These are phyloP conservation scores for Urochloa ruziziensis DNA, from an alignment of 176 grass and related monocot species.

Conservation along the genomic window DNA sequence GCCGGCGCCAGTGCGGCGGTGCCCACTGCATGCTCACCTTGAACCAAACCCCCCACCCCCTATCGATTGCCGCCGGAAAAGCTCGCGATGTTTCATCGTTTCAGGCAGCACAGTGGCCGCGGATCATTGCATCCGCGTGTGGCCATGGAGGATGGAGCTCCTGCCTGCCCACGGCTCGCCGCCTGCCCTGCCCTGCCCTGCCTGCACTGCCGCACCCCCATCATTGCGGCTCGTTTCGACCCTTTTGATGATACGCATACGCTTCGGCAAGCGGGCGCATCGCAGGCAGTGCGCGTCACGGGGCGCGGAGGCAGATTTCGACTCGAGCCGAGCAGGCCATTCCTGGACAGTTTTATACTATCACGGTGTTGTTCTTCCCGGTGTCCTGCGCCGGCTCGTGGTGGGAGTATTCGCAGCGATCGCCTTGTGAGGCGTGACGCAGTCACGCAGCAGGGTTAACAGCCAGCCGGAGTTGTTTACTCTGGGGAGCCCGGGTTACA, in stretches of 20 bases:
- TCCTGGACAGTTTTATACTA: too few species aligned
- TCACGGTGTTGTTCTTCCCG: not conserved
- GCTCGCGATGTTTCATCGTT: not conserved
- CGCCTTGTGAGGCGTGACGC: not conserved
- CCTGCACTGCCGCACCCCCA: constrained; percentile 1
- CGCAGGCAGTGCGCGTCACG: not conserved
- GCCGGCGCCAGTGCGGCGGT: not conserved
- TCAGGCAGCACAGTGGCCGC: not conserved
- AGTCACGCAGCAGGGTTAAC: not conserved
- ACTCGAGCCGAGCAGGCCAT: not conserved
- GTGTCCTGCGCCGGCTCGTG: not conserved
- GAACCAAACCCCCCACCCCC: not conserved
- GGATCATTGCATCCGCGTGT: not conserved
- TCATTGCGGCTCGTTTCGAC: constrained; percentile 11
- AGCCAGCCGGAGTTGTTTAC: not conserved
- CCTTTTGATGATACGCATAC: constrained; percentile 17
- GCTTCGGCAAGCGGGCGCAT: not conserved
- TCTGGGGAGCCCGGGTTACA: constrained; percentile 24
- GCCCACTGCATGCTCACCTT: too few species aligned
- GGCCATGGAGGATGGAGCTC: not conserved
- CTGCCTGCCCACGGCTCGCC: not conserved
- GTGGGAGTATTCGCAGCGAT: not conserved
- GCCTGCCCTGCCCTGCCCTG: too few species aligned
- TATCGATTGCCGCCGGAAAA: not conserved
- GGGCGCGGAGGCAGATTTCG: not conserved